A percentile compares a stretch with the other conserved stretches of the same genome.
Conservation (phyloP, 345 rosid species). For the Linum usitatissimum region DNA sequence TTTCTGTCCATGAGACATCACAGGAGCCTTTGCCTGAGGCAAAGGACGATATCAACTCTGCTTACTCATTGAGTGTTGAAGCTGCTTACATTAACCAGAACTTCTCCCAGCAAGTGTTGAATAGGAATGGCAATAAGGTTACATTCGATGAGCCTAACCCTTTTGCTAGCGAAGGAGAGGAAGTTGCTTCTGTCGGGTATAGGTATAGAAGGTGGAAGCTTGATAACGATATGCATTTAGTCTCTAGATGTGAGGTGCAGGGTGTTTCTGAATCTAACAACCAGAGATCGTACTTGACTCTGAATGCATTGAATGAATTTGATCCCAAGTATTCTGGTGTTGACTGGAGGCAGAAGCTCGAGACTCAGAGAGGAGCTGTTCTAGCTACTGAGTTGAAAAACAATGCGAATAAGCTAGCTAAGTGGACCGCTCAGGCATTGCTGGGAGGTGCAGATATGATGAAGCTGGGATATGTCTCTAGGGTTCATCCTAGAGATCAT, state of each 20-base stretch:
- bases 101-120: conserved; percentile 80
- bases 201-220: conserved; percentile 96
- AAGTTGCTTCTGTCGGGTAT: conserved; percentile 91
- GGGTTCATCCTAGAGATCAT: conserved; percentile 98
- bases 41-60: conserved; percentile 78
- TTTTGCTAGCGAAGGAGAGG: conserved; percentile 83
- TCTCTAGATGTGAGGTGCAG: conserved; percentile 90
- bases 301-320: conserved; percentile 92
- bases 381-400: conserved; percentile 94
- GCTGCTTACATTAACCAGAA: conserved; percentile 83
- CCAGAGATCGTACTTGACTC: conserved; percentile 62
- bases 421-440: conserved; percentile 94
- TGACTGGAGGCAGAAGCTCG: conserved; percentile 98
- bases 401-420: conserved; percentile 87
- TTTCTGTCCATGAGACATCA: conserved; percentile 83
- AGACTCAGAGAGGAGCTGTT: conserved; percentile 95
- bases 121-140: conserved; percentile 72
- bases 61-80: conserved; percentile 68
- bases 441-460: conserved; percentile 86
- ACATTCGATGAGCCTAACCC: conserved; percentile 83
- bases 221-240: conserved; percentile 59
- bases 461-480: conserved; percentile 91
- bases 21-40: conserved; percentile 88
- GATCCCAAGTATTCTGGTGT: conserved; percentile 93
- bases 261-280: conserved; percentile 71